A percentile compares a stretch with the other conserved stretches of the same genome.
These are phyloP conservation scores for Paramecium pentaurelia DNA, from an alignment of 73 alveolate genomes.

Conservation along the genomic window DNA sequence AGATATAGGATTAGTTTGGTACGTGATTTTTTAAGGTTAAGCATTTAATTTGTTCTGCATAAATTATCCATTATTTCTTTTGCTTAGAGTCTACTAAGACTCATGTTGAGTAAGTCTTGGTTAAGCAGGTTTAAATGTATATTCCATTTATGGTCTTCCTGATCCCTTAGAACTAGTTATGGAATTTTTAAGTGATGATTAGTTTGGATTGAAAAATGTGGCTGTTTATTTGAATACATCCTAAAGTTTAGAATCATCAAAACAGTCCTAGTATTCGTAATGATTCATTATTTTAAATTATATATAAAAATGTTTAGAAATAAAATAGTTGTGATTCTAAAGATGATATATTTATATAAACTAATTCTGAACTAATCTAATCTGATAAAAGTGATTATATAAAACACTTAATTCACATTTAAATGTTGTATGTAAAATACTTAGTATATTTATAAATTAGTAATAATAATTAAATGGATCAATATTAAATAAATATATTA, in stretches of 20 bases:
- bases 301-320: not conserved
- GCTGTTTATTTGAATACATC: not conserved
- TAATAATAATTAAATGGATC: not conserved
- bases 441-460: not conserved
- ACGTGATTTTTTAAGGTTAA: not conserved
- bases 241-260: not conserved
- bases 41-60: not conserved
- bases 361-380: not conserved
- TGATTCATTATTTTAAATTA: slow-evolving; percentile 7
- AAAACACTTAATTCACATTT: not conserved
- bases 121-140: slow-evolving; percentile 6
- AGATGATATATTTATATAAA: not conserved
- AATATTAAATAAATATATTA: too few relatives aligned
- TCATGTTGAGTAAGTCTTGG: not conserved
- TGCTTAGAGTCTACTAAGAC: not conserved
- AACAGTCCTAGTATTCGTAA: not conserved
- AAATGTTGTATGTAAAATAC: not conserved
- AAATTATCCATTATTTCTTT: not conserved
- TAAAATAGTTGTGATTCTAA: not conserved
- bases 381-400: not conserved
- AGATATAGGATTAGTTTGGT: not conserved
- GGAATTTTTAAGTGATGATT: not conserved
- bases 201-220: not conserved
- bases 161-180: not conserved
- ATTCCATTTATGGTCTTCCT: not conserved